phyloP scores from a whole-genome alignment of 75 land plant species.

The Gnetum montanum region DNA sequence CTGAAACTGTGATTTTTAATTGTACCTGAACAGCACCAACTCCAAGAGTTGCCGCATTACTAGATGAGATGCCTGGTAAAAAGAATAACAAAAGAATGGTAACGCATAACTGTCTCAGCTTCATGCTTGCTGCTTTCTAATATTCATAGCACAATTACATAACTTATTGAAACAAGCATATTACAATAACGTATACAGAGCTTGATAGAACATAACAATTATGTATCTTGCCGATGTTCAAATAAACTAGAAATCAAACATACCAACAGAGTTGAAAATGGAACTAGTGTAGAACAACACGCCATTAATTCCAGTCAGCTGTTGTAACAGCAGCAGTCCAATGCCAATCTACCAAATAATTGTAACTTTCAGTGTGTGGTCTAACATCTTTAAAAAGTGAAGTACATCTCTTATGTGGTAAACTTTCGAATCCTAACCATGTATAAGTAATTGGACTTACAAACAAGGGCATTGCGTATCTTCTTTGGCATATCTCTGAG shows the following conservation, averaged over 20 bases:
- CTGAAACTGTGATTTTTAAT: too few species aligned
- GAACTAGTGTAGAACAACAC: slow-evolving; percentile 73
- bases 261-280: slow-evolving; percentile 86
- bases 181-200: not conserved
- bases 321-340: slow-evolving; percentile 71
- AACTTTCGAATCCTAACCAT: not conserved
- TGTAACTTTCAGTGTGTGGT: not conserved
- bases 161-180: not conserved
- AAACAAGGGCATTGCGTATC: slow-evolving; percentile 3
- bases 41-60: slow-evolving; percentile 50
- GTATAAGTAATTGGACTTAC: not conserved
- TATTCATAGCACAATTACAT: not conserved
- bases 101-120: not conserved
- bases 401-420: not conserved
- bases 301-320: slow-evolving; percentile 80
- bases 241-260: slow-evolving; percentile 3
- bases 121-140: not conserved
- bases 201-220: not conserved
- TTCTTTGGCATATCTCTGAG: slow-evolving; percentile 3
- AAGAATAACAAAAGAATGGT: not conserved
- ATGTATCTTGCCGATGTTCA: too few species aligned
- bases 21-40: slow-evolving; percentile 69
- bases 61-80: slow-evolving; percentile 7
- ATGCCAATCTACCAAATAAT: slow-evolving; percentile 55
- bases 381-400: not conserved